phyloP scores from a whole-genome alignment of 306 rosid genomes.

The Ochetophila trinervis region DNA sequence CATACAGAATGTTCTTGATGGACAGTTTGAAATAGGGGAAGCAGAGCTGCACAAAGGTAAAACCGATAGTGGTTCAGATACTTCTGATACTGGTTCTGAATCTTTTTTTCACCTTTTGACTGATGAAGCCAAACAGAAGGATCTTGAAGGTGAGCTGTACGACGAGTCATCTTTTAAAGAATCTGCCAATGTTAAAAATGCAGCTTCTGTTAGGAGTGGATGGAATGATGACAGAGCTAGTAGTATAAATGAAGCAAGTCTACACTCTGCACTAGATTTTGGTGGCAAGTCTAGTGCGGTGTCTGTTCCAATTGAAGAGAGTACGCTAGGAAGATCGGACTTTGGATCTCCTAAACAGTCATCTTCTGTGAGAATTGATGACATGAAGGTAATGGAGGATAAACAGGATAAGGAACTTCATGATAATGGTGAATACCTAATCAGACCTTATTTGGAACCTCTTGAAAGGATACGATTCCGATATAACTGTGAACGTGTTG shows the following conservation, averaged over 20 bases:
- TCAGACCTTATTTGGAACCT: constrained; percentile 93
- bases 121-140: constrained; percentile 53
- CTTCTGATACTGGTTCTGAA: constrained; percentile 56
- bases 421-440: constrained; percentile 90
- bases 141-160: constrained; percentile 51
- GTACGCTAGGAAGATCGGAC: constrained; percentile 75
- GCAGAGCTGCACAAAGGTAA: constrained; percentile 47
- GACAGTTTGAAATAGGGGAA: constrained; percentile 59
- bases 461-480: constrained; percentile 77
- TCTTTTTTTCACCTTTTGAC: constrained; percentile 56
- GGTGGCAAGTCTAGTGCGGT: constrained; percentile 79
- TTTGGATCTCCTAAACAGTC: constrained; percentile 77
- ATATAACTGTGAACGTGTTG: constrained; percentile 94
- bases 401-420: constrained; percentile 72
- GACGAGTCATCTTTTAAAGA: constrained; percentile 55
- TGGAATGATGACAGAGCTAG: constrained; percentile 93
- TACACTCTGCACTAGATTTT: constrained; percentile 92
- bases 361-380: constrained; percentile 63
- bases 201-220: constrained; percentile 53
- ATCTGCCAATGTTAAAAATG: constrained; percentile 54
- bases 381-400: constrained; percentile 58
- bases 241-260: constrained; percentile 85
- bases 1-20: constrained; percentile 79
- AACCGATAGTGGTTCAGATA: constrained; percentile 45
- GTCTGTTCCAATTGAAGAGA: constrained; percentile 71